Evolutionary conservation across 495 filamentous ascomycete species (phyloP).

Genomic region (Talaromyces trachyspermus): DNA sequence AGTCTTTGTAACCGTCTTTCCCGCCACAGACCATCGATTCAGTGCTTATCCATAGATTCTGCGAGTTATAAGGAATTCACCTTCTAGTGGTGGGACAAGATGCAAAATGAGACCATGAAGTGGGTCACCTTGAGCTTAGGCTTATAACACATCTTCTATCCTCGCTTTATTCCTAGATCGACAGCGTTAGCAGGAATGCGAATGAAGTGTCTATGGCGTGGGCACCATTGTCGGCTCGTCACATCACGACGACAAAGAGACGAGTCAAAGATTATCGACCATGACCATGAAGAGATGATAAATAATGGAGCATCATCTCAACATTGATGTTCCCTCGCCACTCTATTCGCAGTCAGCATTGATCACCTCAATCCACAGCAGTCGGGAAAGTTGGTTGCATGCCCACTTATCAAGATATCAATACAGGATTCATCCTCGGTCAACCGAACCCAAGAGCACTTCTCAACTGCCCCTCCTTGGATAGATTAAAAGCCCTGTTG

Average conservation of each 20-base stretch:
- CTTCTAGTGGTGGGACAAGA: not conserved
- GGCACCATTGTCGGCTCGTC: not conserved
- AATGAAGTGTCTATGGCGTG: not conserved
- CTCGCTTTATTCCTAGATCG: not conserved
- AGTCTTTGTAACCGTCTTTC: not conserved
- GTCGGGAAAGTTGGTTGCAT: not conserved
- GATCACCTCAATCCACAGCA: not conserved
- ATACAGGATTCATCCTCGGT: not conserved
- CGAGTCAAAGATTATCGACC: not conserved
- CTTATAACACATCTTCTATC: not conserved
- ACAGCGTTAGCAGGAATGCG: not conserved
- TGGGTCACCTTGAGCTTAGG: not conserved
- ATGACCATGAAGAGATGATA: not conserved
- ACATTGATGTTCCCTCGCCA: not conserved
- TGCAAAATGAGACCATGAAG: not conserved
- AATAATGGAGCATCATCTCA: not conserved
- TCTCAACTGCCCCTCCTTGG: not conserved
- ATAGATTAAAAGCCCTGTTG: not conserved
- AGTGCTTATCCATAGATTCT: not conserved
- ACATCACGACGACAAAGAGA: not conserved
- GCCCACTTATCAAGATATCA: not conserved
- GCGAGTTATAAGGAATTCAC: not conserved
- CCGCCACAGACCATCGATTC: not conserved
- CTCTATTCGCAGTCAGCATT: not conserved
- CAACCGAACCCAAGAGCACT: not conserved